Conservation (phyloP, 2,329 filamentous ascomycete species). For the Nothophaeocryptopus gaeumannii region DNA sequence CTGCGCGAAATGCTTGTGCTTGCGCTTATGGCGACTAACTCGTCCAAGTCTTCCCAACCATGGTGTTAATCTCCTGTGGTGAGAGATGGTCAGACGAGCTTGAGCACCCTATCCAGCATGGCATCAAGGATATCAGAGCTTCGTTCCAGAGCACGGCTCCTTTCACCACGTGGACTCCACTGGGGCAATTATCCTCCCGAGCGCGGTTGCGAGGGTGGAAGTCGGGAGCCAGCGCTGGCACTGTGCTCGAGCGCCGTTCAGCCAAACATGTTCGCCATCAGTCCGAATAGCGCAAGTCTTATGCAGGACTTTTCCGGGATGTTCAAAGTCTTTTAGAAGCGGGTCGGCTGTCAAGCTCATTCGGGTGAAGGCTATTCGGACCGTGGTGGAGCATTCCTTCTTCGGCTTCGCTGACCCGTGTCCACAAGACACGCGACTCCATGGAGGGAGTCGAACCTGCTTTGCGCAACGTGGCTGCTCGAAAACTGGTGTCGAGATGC, state of each 20-base stretch:
- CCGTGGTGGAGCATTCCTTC: conserved; percentile 1
- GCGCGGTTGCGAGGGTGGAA: too few relatives aligned
- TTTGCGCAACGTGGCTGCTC: too few relatives aligned
- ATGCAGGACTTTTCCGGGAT: conserved; percentile 1
- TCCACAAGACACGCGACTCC: background rate
- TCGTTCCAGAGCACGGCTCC: background rate
- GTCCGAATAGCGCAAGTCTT: background rate
- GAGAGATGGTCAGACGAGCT: background rate
- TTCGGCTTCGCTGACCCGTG: conserved; percentile 1
- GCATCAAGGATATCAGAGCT: background rate
- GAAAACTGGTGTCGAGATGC: too few relatives aligned
- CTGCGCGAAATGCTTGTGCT: background rate
- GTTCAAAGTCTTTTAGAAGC: conserved; percentile 1
- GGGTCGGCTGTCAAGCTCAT: background rate
- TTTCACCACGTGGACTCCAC: background rate
- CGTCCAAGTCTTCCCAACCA: background rate
- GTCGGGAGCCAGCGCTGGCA: background rate
- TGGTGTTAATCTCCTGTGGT: background rate
- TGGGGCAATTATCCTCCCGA: background rate
- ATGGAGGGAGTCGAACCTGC: too few relatives aligned
- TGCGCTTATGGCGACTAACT: too few relatives aligned
- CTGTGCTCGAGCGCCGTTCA: background rate
- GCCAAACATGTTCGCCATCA: conserved; percentile 1
- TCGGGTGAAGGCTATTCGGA: conserved; percentile 2
- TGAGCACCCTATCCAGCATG: background rate